Conservation (phyloP, 345 rosid genomes). For the Eucalyptus fibrosa region DNA sequence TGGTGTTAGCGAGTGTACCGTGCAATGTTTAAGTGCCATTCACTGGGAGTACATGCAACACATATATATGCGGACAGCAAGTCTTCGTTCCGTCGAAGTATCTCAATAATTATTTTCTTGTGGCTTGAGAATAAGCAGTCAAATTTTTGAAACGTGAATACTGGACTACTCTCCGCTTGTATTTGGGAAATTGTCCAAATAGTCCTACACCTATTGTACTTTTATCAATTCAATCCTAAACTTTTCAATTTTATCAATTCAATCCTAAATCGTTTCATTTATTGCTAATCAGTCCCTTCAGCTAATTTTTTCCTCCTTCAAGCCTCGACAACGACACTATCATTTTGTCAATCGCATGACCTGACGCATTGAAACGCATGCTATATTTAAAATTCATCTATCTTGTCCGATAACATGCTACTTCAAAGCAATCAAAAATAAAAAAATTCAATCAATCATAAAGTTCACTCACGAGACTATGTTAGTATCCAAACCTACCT, state of each 20-base stretch:
- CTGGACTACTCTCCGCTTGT: not conserved
- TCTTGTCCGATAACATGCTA: not conserved
- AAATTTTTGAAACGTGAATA: not conserved
- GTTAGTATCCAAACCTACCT: not conserved
- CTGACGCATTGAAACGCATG: not conserved
- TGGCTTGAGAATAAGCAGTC: not conserved
- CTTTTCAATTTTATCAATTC: too few relatives aligned
- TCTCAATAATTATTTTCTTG: not conserved
- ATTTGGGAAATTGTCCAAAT: too few relatives aligned
- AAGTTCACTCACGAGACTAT: not conserved
- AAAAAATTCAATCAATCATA: not conserved
- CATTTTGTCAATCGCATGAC: not conserved
- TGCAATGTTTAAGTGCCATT: not conserved
- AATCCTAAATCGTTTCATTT: too few relatives aligned
- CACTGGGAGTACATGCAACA: not conserved
- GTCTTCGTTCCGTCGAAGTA: not conserved
- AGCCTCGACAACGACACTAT: not conserved
- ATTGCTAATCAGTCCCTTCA: too few relatives aligned
- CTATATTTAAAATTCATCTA: not conserved
- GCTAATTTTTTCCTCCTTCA: not conserved
- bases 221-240: too few relatives aligned
- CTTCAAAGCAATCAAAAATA: not conserved
- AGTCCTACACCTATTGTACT: too few relatives aligned
- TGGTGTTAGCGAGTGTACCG: not conserved
- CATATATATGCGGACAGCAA: not conserved